Evolutionary conservation across 495 filamentous ascomycete genomes (phyloP).

Genomic region (Aspergillus olivimuriae): DNA sequence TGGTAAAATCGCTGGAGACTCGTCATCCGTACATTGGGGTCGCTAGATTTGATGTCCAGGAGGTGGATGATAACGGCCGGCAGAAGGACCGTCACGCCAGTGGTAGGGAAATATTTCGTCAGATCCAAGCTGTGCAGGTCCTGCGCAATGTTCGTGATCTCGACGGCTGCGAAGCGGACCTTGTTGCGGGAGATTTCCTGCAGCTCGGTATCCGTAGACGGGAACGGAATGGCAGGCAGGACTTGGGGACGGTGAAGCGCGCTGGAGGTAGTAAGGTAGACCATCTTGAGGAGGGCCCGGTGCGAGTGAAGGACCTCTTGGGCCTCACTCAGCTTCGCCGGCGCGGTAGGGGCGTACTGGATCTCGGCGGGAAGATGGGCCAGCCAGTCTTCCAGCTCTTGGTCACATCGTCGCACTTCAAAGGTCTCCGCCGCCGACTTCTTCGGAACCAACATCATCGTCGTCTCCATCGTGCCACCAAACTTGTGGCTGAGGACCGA

Average conservation of each 20-base stretch:
- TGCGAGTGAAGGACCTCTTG: constrained; percentile 62
- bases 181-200: constrained; percentile 75
- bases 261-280: constrained; percentile 79
- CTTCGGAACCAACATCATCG: constrained; percentile 85
- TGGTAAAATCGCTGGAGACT: constrained; percentile 73
- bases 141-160: constrained; percentile 73
- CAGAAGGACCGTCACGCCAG: constrained; percentile 80
- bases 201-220: constrained; percentile 51
- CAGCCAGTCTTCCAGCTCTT: constrained; percentile 67
- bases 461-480: constrained; percentile 67
- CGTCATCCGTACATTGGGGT: constrained; percentile 57
- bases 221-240: constrained; percentile 60
- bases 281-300: constrained; percentile 76
- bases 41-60: constrained; percentile 76
- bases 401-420: constrained; percentile 65
- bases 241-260: constrained; percentile 86
- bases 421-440: constrained; percentile 72
- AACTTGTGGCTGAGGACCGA: constrained; percentile 80
- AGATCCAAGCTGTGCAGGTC: constrained; percentile 63
- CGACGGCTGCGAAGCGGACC: constrained; percentile 69
- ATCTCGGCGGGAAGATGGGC: constrained; percentile 61
- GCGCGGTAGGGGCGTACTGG: constrained; percentile 46
- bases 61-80: constrained; percentile 89
- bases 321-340: constrained; percentile 38
- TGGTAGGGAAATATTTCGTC: constrained; percentile 75